These are phyloP conservation scores for Debaryomyces nepalensis DNA, from an alignment of 1,139 yeast genomes.

Conservation along the genomic window DNA sequence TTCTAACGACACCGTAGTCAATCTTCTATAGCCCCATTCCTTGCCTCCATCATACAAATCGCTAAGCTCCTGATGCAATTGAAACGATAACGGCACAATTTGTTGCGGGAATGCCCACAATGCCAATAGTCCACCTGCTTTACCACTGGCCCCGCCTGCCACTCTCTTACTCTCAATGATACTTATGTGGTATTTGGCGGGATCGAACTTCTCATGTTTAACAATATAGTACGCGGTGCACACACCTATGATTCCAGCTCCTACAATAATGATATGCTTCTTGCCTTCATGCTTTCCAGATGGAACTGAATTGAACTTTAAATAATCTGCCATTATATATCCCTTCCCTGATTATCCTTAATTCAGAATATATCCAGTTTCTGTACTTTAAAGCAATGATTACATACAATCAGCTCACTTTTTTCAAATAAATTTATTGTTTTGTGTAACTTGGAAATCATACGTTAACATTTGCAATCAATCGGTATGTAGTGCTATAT, in stretches of 20 bases:
- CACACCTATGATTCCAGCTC: slow-evolving; percentile 96
- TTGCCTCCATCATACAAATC: slow-evolving; percentile 76
- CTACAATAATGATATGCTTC: slow-evolving; percentile 74
- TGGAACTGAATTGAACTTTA: slow-evolving; percentile 48
- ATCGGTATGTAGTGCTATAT: too few relatives aligned
- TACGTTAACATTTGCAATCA: neutral
- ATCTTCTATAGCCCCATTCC: slow-evolving; percentile 92
- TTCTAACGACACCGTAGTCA: slow-evolving; percentile 85
- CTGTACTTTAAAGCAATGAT: slow-evolving; percentile 3
- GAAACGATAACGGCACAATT: slow-evolving; percentile 86
- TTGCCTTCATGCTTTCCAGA: slow-evolving; percentile 62
- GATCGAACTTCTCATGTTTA: slow-evolving; percentile 78
- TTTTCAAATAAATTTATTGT: neutral
- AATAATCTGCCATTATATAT: slow-evolving; percentile 35
- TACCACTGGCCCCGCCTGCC: slow-evolving; percentile 97
- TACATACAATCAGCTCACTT: slow-evolving; percentile 8
- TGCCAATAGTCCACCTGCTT: slow-evolving; percentile 94
- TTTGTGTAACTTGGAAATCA: slow-evolving; percentile 4
- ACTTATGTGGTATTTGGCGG: slow-evolving; percentile 76
- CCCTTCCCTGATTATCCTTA: neutral
- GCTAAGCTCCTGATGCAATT: slow-evolving; percentile 81
- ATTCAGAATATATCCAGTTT: neutral
- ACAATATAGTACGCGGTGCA: slow-evolving; percentile 91
- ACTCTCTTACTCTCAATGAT: slow-evolving; percentile 89
- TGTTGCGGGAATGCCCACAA: slow-evolving; percentile 97